Evolutionary conservation across 176 grass and related monocot genomes (phyloP).

Genomic region (Triticum turgidum): DNA sequence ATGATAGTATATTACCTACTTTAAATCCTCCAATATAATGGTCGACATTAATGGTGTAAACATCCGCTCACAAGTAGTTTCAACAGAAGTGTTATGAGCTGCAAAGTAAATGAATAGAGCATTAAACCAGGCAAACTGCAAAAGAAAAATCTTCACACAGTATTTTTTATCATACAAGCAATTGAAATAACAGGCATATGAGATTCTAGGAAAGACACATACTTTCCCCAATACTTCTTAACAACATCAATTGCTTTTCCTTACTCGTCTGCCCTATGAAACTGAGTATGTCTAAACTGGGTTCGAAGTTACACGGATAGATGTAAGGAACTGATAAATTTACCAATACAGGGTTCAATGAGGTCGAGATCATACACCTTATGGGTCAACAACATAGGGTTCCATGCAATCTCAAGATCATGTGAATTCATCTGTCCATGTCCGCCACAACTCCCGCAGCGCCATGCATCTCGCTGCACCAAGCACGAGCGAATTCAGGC

Average conservation of each 20-base stretch:
- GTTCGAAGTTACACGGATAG: too few relatives aligned
- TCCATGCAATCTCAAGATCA: too few relatives aligned
- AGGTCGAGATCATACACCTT: too few relatives aligned
- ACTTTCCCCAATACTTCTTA: conserved; percentile 83
- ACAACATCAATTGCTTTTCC: conserved; percentile 92
- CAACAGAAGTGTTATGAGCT: conserved; percentile 90
- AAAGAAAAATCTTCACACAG: not conserved
- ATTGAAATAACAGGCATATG: not conserved
- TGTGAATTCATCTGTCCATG: too few relatives aligned
- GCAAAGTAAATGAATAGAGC: conserved; percentile 7
- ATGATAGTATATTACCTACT: conserved; percentile 91
- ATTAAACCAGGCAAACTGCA: not conserved
- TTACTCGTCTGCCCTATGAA: conserved; percentile 74
- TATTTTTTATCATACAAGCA: not conserved
- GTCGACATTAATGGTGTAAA: conserved; percentile 82
- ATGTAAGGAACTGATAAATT: too few relatives aligned
- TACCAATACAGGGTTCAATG: too few relatives aligned
- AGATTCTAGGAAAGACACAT: conserved; percentile 52
- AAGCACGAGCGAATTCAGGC: too few relatives aligned
- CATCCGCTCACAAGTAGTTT: conserved; percentile 82
- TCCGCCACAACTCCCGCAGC: too few relatives aligned
- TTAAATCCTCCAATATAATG: conserved; percentile 89
- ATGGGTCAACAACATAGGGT: too few relatives aligned
- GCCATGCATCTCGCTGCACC: too few relatives aligned
- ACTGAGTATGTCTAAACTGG: too few relatives aligned